Evolutionary conservation across 768 basidiomycete species (phyloP).

Genomic region (Tephrocybe sp.): DNA sequence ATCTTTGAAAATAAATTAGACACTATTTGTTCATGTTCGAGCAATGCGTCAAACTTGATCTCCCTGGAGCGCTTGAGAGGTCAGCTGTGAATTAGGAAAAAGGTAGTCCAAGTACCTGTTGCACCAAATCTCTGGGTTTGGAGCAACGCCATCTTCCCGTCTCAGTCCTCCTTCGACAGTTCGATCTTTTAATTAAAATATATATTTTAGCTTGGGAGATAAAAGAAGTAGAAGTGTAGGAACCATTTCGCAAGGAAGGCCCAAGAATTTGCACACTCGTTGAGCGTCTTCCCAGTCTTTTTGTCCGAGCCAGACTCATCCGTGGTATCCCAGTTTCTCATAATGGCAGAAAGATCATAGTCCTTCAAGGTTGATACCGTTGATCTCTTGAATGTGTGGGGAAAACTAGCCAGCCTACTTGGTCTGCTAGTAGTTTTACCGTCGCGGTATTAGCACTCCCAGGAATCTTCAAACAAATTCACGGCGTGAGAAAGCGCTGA

Average conservation of each 20-base stretch:
- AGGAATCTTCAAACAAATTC: constrained; percentile 87
- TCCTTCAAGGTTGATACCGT: constrained; percentile 49
- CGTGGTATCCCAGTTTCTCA: constrained; percentile 94
- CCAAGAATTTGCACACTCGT: constrained; percentile 72
- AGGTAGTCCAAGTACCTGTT: constrained; percentile 58
- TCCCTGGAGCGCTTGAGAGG: constrained; percentile 59
- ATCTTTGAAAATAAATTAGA: constrained; percentile 26
- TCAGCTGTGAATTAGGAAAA: background rate
- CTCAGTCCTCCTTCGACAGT: constrained; percentile 90
- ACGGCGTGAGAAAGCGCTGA: too few species aligned
- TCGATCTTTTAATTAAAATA: constrained; percentile 76
- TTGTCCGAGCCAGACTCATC: constrained; percentile 77
- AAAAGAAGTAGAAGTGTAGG: constrained; percentile 13
- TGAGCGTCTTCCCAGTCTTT: constrained; percentile 95
- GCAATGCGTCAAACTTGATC: constrained; percentile 87
- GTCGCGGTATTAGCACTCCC: constrained; percentile 96
- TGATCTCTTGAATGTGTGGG: background rate
- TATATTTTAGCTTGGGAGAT: constrained; percentile 6
- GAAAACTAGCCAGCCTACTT: constrained; percentile 48
- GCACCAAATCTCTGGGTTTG: too few species aligned
- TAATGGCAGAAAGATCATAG: constrained; percentile 84
- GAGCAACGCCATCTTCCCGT: constrained; percentile 78
- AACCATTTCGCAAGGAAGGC: constrained; percentile 76
- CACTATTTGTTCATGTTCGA: constrained; percentile 53
- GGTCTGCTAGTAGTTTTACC: constrained; percentile 69